These are phyloP conservation scores for Trypanosoma caninum DNA, from an alignment of 208 protist genomes.

Conservation along the genomic window DNA sequence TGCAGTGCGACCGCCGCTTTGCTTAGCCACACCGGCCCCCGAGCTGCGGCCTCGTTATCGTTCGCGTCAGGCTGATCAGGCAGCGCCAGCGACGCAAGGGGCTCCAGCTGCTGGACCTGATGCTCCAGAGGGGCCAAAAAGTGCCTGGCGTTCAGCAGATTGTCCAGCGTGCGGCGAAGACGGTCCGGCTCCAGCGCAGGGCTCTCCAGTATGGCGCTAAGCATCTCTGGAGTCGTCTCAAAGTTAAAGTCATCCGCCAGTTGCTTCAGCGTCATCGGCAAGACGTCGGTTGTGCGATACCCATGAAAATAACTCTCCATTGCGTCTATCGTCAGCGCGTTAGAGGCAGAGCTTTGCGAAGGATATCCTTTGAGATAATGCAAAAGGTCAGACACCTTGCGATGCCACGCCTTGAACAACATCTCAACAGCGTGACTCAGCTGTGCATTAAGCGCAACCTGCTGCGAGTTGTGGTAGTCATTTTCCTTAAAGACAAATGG, in stretches of 20 bases:
- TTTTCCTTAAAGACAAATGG: slow-evolving; percentile 52
- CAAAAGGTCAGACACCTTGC: slow-evolving; percentile 39
- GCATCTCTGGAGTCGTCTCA: slow-evolving; percentile 28
- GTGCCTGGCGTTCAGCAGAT: slow-evolving; percentile 51
- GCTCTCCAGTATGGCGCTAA: slow-evolving; percentile 28
- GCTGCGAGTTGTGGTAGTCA: slow-evolving; percentile 77
- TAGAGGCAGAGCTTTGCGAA: slow-evolving; percentile 28
- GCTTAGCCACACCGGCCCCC: slow-evolving; percentile 34
- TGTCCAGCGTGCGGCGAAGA: slow-evolving; percentile 58
- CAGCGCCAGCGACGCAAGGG: slow-evolving; percentile 37
- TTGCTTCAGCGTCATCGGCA: slow-evolving; percentile 31
- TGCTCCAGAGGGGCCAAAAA: slow-evolving; percentile 62
- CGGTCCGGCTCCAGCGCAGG: slow-evolving; percentile 37
- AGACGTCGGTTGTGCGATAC: slow-evolving; percentile 64
- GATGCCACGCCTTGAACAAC: slow-evolving; percentile 39
- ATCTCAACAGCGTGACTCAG: slow-evolving; percentile 58
- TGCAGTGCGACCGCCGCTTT: slow-evolving; percentile 65
- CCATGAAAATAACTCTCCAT: slow-evolving; percentile 43
- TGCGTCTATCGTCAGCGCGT: slow-evolving; percentile 34
- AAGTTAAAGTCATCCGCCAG: slow-evolving; percentile 43
- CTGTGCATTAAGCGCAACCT: slow-evolving; percentile 71
- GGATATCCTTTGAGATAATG: slow-evolving; percentile 39
- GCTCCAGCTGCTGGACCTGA: slow-evolving; percentile 40
- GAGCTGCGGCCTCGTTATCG: slow-evolving; percentile 3
- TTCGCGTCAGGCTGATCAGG: slow-evolving; percentile 11